Evolutionary conservation across 441 rosid genomes (phyloP), one percentile per base, ranked within the genome.

Genomic region (Corymbia calophylla): DNA sequence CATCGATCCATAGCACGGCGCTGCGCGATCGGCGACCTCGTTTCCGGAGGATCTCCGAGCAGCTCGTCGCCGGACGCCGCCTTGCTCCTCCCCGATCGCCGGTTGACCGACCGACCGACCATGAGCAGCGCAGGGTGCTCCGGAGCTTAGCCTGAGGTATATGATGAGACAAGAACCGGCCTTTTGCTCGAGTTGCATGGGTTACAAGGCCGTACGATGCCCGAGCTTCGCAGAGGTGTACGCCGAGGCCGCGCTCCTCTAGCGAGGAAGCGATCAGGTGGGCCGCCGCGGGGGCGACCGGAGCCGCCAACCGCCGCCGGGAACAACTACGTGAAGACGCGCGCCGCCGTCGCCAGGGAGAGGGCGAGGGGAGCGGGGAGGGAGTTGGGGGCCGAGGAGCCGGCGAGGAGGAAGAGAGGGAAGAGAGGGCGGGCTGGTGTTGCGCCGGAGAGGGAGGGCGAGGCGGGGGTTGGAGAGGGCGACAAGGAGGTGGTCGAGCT

Each of bases 211-310:
- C 93, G 92, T 92, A 96, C 93, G 90, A 97, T 97, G 99, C 99
- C 97, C 88, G 97, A 95, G 96, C 98, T 95, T 92, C 96, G 97
- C 90, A 94, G 94, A 90, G 96, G 98, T 91, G 95, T 92, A 86
- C 94, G 97, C 89, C 94, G 95, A 92, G 96, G 95, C 89, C 96
- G 95, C 92, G 92, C 92, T 17, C 87, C 92, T 85, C 70, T 94
- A 94, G 96, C 92, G 88, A 88, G 90, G 91, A 90, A 51, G 87
- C 87, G 55, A 89, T 87, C 66, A 55, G 64, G 44, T 39, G 89
- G 88, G 25, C 77, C 82, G 62, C 89, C 90, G 60, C 70, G 35
- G 73, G 70, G 73, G 73, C 73, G 73, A 64, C 19, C 73, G 35
- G 73, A 64, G 73, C 15, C 48, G 81, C 81, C 39, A 53, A 54